A percentile compares a stretch with the other conserved stretches of the same genome.
Conservation (phyloP, 257 asterid species). For the Nicotiana tomentosiformis region DNA sequence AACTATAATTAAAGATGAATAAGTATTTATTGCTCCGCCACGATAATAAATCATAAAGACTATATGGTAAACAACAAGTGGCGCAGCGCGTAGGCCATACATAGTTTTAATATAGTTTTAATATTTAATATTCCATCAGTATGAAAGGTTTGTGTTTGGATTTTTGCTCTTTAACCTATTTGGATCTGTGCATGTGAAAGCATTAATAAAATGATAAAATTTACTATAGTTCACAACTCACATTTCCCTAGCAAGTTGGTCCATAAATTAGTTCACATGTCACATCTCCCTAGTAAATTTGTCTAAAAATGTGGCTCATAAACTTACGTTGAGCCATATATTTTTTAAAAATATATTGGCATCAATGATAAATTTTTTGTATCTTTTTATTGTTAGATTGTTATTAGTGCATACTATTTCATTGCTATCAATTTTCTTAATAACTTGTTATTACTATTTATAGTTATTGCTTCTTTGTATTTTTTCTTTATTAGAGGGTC, state of each 20-base stretch:
- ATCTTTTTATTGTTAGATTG: too few species aligned
- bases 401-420: accelerated
- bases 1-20: too few species aligned
- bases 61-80: background rate
- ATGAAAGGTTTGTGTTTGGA: background rate
- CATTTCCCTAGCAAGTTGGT: background rate
- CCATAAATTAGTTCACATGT: background rate
- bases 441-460: too few species aligned
- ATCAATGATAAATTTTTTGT: too few species aligned
- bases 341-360: background rate
- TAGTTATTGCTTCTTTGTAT: too few species aligned
- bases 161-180: background rate
- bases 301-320: background rate
- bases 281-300: background rate
- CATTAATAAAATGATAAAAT: background rate
- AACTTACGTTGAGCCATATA: background rate
- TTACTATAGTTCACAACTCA: background rate
- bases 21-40: too few species aligned
- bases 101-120: background rate
- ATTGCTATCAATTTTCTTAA: too few species aligned
- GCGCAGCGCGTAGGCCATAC: background rate
- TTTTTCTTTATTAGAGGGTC: too few species aligned
- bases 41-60: background rate
- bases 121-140: background rate
- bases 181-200: background rate